phyloP scores from a whole-genome alignment of 1,284 basidiomycete genomes.

The Naganishia albida region DNA sequence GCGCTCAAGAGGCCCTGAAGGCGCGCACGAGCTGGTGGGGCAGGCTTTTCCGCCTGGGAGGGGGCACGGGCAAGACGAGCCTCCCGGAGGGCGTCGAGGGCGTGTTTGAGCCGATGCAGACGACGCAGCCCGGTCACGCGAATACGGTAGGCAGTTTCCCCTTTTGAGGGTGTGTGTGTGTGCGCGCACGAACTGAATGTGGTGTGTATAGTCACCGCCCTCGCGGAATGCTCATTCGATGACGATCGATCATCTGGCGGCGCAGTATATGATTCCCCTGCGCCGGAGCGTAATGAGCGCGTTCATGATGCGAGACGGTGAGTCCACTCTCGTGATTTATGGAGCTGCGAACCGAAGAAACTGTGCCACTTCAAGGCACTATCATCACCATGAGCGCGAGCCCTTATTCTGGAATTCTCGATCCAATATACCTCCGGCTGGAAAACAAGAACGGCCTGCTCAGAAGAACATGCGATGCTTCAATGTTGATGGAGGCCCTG shows the following conservation, averaged over 20 bases:
- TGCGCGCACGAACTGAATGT: background rate
- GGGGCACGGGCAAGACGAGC: background rate
- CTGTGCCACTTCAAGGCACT: conserved; percentile 39
- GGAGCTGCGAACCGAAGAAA: background rate
- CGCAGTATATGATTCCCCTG: conserved; percentile 53
- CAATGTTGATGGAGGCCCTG: conserved; percentile 53
- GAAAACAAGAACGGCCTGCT: conserved; percentile 50
- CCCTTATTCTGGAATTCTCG: conserved; percentile 46
- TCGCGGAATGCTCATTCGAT: conserved; percentile 41
- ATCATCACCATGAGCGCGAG: conserved; percentile 48
- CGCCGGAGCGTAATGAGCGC: conserved; percentile 47
- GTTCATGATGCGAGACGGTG: conserved; percentile 53
- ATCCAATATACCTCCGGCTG: conserved; percentile 50
- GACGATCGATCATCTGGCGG: conserved; percentile 50
- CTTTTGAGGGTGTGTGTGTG: background rate
- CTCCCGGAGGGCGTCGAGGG: conserved; percentile 51
- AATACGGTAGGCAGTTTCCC: conserved; percentile 18
- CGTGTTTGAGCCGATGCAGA: conserved; percentile 48
- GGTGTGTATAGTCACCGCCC: background rate
- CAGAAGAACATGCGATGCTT: conserved; percentile 49
- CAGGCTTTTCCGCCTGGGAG: conserved; percentile 14
- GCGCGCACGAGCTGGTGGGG: conserved; percentile 1
- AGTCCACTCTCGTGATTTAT: no score
- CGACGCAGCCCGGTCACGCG: conserved; percentile 15
- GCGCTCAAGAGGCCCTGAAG: background rate